phyloP scores from a whole-genome alignment of 768 basidiomycete genomes.

The Russula griseocarnosa region DNA sequence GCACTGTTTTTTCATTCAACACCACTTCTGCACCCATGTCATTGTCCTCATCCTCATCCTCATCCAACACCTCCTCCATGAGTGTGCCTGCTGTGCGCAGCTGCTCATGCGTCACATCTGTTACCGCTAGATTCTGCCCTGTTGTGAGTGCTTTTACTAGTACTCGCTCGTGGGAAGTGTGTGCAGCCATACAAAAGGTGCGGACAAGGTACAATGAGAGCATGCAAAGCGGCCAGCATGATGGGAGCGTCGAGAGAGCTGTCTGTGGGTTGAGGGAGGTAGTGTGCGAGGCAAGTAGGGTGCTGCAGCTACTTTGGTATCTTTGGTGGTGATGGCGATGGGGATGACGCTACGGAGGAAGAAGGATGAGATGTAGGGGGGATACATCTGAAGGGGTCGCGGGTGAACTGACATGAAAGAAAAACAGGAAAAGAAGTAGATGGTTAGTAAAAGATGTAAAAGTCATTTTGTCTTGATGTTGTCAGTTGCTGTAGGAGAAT shows the following conservation, averaged over 20 bases:
- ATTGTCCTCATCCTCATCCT: neutral
- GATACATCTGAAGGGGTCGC: neutral
- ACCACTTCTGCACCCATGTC: neutral
- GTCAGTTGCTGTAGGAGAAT: slow-evolving; percentile 45
- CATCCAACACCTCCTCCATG: slow-evolving; percentile 13
- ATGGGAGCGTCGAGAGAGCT: slow-evolving; percentile 69
- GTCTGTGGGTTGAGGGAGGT: slow-evolving; percentile 75
- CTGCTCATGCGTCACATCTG: slow-evolving; percentile 10
- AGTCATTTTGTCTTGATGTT: slow-evolving; percentile 52
- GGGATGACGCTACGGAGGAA: neutral
- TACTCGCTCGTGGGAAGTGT: slow-evolving; percentile 62
- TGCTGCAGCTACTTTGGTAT: neutral
- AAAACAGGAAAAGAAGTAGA: slow-evolving; percentile 53
- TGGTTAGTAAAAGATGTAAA: slow-evolving; percentile 67
- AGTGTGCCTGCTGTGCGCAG: slow-evolving; percentile 16
- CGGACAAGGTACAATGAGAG: slow-evolving; percentile 33
- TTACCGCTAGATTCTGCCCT: slow-evolving; percentile 70
- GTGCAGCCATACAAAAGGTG: slow-evolving; percentile 32
- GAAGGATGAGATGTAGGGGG: neutral
- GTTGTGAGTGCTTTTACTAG: slow-evolving; percentile 75
- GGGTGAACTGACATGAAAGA: neutral
- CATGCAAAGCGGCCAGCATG: slow-evolving; percentile 71
- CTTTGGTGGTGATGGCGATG: neutral
- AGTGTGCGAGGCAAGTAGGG: slow-evolving; percentile 54
- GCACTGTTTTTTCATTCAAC: slow-evolving; percentile 19